A percentile compares a stretch with the other conserved stretches of the same genome.
Evolutionary conservation across 2,329 filamentous ascomycete genomes (phyloP).

Genomic region (Simplicillium aogashimaense): DNA sequence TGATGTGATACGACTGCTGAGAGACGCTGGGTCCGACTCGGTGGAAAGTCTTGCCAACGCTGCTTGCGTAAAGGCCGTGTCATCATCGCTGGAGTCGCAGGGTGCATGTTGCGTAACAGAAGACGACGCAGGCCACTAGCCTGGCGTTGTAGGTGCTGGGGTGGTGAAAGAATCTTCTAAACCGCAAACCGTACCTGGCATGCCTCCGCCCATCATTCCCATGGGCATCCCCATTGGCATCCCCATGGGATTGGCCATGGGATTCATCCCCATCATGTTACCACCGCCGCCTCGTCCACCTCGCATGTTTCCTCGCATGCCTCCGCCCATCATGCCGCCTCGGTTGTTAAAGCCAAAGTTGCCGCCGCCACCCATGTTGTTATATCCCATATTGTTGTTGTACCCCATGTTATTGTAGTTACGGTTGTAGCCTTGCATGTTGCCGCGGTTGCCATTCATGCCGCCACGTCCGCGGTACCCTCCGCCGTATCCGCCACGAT

Average conservation of each 20-base stretch:
- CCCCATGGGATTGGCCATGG: constrained; percentile 40
- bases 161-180: constrained; percentile 5
- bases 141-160: too few relatives aligned
- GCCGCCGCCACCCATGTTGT: constrained; percentile 42
- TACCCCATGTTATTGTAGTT: constrained; percentile 30
- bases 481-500: constrained; percentile 34
- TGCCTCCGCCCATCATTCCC: constrained; percentile 42
- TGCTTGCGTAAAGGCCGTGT: too few relatives aligned
- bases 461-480: constrained; percentile 43
- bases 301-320: constrained; percentile 37
- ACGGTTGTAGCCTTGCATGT: constrained; percentile 35
- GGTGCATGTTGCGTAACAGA: too few relatives aligned
- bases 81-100: too few relatives aligned
- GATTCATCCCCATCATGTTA: constrained; percentile 40
- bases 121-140: too few relatives aligned
- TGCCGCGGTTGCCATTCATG: constrained; percentile 33
- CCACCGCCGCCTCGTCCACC: constrained; percentile 35
- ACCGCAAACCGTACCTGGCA: constrained; percentile 19
- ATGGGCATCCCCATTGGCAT: constrained; percentile 38
- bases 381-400: constrained; percentile 33
- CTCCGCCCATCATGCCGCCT: constrained; percentile 33
- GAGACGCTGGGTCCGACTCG: too few relatives aligned
- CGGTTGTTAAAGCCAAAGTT: constrained; percentile 39
- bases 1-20: too few relatives aligned
- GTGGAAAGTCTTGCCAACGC: too few relatives aligned